Conservation (phyloP, 768 basidiomycete species). For the Amanita exitialis region DNA sequence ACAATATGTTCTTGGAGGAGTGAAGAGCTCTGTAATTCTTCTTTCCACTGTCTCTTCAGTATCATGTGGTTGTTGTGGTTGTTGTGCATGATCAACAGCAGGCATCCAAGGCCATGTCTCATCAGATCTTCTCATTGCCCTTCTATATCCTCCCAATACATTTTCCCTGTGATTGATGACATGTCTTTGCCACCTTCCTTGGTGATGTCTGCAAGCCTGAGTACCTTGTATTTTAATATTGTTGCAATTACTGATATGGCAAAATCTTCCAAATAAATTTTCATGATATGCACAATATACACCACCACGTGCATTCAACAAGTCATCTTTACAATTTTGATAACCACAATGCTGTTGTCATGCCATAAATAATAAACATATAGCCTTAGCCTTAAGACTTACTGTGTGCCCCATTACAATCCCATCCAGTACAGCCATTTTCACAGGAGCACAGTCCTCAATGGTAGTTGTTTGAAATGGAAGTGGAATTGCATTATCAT, state of each 20-base stretch:
- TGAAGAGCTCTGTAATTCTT: constrained; percentile 11
- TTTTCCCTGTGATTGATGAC: not conserved
- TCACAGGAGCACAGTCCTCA: no score
- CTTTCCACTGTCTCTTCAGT: constrained; percentile 5
- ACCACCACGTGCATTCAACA: no score
- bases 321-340: no score
- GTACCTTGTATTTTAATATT: constrained; percentile 9
- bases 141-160: not conserved
- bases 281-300: no score
- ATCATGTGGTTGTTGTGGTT: constrained; percentile 12
- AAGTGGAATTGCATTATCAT: not conserved
- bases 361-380: no score
- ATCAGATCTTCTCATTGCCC: constrained; percentile 7
- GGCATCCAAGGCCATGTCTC: constrained; percentile 11
- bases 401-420: no score
- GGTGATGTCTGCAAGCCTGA: constrained; percentile 12
- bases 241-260: constrained; percentile 12
- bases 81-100: constrained; percentile 2
- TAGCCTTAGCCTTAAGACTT: no score
- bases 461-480: constrained; percentile 4
- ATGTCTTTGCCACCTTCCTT: constrained; percentile 10
- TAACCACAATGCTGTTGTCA: no score
- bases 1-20: constrained; percentile 14
- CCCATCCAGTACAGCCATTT: no score
- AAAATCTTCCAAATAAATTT: no score